Conservation (phyloP, 352 stramenopile species). For the Phytophthora pisi region DNA sequence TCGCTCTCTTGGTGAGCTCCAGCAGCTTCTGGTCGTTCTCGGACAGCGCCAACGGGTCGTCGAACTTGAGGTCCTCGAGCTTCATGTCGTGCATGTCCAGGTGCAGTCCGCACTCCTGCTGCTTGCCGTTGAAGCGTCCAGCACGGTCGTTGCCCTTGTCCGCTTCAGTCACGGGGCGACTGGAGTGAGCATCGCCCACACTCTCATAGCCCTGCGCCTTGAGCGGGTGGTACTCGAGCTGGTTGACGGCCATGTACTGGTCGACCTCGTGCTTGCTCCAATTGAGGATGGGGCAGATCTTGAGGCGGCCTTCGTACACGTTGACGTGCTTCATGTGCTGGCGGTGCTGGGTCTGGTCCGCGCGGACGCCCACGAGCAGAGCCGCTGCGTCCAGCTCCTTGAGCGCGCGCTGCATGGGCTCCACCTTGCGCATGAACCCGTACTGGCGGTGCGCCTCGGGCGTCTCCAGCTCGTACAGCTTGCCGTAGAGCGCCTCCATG, state of each 20-base stretch:
- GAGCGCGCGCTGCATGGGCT: conserved; percentile 83
- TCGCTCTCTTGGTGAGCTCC: conserved; percentile 46
- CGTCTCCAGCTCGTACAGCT: conserved; percentile 77
- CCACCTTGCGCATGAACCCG: conserved; percentile 83
- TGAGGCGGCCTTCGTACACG: conserved; percentile 80
- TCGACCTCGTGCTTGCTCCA: conserved; percentile 82
- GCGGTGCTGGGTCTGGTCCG: conserved; percentile 74
- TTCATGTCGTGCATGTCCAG: conserved; percentile 73
- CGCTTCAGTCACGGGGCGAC: conserved; percentile 68
- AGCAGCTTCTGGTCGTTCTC: conserved; percentile 51
- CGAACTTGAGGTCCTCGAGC: conserved; percentile 51
- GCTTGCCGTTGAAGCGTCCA: conserved; percentile 79
- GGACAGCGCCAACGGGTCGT: conserved; percentile 57
- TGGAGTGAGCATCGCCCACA: conserved; percentile 86
- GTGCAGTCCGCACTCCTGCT: conserved; percentile 87
- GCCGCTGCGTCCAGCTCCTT: conserved; percentile 60
- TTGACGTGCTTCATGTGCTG: conserved; percentile 79
- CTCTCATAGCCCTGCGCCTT: conserved; percentile 84
- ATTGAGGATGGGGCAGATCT: conserved; percentile 86
- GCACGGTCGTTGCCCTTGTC: conserved; percentile 75
- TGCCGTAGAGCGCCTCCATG: conserved; percentile 89
- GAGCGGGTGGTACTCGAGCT: conserved; percentile 85
- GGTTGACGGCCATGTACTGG: conserved; percentile 71
- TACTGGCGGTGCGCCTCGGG: conserved; percentile 80
- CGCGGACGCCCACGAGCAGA: conserved; percentile 83